Evolutionary conservation across 257 asterid species (phyloP), one percentile per base, ranked within the genome.

Genomic region (Plantago major): DNA sequence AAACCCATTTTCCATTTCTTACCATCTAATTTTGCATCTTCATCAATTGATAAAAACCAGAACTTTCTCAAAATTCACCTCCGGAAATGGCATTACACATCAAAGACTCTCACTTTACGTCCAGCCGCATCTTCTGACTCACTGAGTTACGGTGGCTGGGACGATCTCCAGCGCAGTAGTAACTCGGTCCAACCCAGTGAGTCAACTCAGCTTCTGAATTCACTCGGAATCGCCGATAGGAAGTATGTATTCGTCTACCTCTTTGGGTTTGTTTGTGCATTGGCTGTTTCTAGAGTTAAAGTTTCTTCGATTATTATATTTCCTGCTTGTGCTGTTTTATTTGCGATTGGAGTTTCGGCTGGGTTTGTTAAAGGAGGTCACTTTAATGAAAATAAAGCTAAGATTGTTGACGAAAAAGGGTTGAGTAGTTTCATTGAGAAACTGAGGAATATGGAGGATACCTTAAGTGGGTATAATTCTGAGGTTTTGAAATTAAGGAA

Each of bases 241-340:
- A 90, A 85, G 76, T 83, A 63, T 68, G 74, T 79, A 17, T 81
- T 82, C 71, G 94, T 91, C 54, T 91, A 81, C 67, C 72, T 86
- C 42, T 79, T 88, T 68, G 98, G 98, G 5, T 86, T 91, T 72
- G 76, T 88, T 58, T 85, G 96, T 67, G 96, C 98, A 26, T 70
- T 88, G 77, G 94, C 88, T 9, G 69, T 91, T 65, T 85, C 89
- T 68, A 85, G 96, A 68, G 79, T 88, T 46, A 85, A 71, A 78
- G 79, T 84, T 60, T 81, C 96, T 37, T 79, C 94, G 55, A 72
- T 91, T 64, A 37, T 86, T 72, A 80, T 79, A 49, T 73, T 85
- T 78, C 95, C 98, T 51, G 94, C 92, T 79, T 80, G 84, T 76
- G 91, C 86, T 67, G 45, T 88, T 57, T 81, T 86, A 15, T 88